Base-by-base conservation (phyloP, 495 filamentous ascomycete species). In the Polyplosphaeria fusca region DNA sequence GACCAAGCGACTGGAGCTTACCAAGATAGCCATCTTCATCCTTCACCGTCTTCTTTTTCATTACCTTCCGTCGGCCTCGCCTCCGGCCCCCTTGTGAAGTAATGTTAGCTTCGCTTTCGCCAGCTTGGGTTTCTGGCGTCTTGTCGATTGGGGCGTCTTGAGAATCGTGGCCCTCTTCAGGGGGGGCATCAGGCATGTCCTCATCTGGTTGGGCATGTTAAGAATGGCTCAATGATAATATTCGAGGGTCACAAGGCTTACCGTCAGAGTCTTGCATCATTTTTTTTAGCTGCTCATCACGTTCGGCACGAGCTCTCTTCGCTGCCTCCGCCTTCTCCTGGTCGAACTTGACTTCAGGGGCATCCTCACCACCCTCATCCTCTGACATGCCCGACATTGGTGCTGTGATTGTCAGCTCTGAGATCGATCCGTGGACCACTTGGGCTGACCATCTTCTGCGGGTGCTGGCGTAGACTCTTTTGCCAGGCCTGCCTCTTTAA, bases 251-350 rank as follows among this genome's bases (percentile, higher is more conserved):
- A 23, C 5, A 20, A 18, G 76, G 68, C 47, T 72, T 80, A 66
- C 85, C 86, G 63, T 88, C 81, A 63, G 88, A 81, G 25, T 95
- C 89, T 87, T 95, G 88, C 90, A 95, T 94, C 90, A 95, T 94
- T 53, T 82, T 80, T 43, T 76, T 79, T 12, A 95, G 76, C 52
- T 79, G 79, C 39, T 85, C 88, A 66, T 89, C 83, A 16, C 89
- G 83, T 51, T 88, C 83, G 52, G 81, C 85, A 60, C 80, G 81
- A 9, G 73, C 77, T 68, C 84, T 83, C 19, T 80, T 65, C 42
- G 73, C 78, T 64, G 41, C 70, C 59, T 56, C 66, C 66, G 66
- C 58, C 74, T 70, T 61, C 16, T 60, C 62, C 26, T 52, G 45
- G 26, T 60, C 55, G 55, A 64, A 40, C 38, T 57, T 51, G 20